Percentiles rank a stretch among this genome's conserved stretches.
Evolutionary conservation across 75 land plant species (phyloP).

Genomic region (Larix kaempferi): DNA sequence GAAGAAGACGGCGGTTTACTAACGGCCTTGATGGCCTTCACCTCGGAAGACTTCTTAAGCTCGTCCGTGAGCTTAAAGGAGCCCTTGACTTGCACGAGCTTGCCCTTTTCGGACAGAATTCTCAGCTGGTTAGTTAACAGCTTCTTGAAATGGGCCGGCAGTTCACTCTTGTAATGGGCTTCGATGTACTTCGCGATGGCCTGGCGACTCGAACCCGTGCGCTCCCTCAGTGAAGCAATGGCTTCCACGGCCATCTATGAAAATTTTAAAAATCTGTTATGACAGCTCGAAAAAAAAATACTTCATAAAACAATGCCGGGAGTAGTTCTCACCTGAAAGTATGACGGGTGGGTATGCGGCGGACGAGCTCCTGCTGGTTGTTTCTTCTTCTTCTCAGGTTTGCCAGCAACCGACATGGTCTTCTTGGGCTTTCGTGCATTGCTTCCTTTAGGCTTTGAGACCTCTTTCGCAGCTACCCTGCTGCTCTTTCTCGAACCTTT

Average conservation of each 20-base stretch:
- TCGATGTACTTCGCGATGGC: conserved; percentile 21
- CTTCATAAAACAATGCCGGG: neutral
- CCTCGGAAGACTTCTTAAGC: neutral
- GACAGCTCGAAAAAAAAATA: neutral
- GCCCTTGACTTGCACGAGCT: conserved; percentile 6
- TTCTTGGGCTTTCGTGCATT: no score
- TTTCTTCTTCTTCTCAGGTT: conserved; percentile 4
- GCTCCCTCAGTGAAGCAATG: conserved; percentile 14
- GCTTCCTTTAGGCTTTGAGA: neutral
- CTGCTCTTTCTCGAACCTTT: neutral
- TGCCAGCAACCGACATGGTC: neutral
- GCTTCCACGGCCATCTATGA: conserved; percentile 21
- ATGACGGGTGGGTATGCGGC: conserved; percentile 20
- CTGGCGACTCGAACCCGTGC: conserved; percentile 11
- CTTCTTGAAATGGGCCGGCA: conserved; percentile 14
- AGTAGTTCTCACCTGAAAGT: conserved; percentile 21
- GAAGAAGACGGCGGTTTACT: neutral
- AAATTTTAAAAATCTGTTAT: neutral
- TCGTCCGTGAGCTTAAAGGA: conserved; percentile 18
- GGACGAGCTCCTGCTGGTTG: neutral
- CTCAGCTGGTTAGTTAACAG: conserved; percentile 7
- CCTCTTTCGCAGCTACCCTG: neutral
- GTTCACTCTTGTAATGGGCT: neutral
- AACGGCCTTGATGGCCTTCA: neutral
- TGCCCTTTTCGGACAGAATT: conserved; percentile 4